Evolutionary conservation across 2,329 filamentous ascomycete genomes (phyloP).

Genomic region (Colletotrichum musicola): DNA sequence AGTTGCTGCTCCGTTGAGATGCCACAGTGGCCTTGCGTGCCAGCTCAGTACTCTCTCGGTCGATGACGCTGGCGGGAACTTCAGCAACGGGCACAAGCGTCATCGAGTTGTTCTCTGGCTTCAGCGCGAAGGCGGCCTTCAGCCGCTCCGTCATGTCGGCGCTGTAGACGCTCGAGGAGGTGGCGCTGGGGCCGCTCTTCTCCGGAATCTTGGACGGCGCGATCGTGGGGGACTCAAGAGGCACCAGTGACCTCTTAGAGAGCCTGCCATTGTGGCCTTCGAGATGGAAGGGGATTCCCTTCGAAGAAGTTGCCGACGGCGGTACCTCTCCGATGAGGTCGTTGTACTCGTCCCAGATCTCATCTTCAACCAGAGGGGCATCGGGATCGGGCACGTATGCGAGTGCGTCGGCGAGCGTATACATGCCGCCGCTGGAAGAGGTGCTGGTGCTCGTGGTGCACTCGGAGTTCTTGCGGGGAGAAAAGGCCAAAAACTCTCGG

Average conservation of each 20-base stretch:
- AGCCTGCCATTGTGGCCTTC: constrained; percentile 60
- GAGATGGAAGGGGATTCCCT: constrained; percentile 68
- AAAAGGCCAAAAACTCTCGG: constrained; percentile 80
- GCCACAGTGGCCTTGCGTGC: constrained; percentile 37
- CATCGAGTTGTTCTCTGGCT: constrained; percentile 52
- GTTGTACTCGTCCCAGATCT: constrained; percentile 95
- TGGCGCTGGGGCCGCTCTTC: constrained; percentile 43
- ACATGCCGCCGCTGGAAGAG: constrained; percentile 68
- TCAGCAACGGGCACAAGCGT: constrained; percentile 59
- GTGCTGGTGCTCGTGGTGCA: constrained; percentile 60
- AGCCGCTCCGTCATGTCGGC: constrained; percentile 67
- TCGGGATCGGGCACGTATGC: constrained; percentile 73
- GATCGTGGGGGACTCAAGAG: constrained; percentile 64
- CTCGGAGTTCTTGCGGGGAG: constrained; percentile 78
- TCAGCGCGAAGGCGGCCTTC: constrained; percentile 59
- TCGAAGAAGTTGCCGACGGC: constrained; percentile 67
- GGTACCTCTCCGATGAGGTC: constrained; percentile 81
- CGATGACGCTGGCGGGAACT: constrained; percentile 44
- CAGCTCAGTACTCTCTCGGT: constrained; percentile 44
- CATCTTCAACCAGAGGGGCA: constrained; percentile 80
- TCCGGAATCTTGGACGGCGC: constrained; percentile 31
- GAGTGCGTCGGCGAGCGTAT: constrained; percentile 72
- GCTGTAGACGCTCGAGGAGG: constrained; percentile 66
- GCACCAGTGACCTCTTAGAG: constrained; percentile 49
- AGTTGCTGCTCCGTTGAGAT: constrained; percentile 46